These are phyloP conservation scores for Kluyveromyces dobzhanskii DNA, from an alignment of 805 yeast species.

Conservation along the genomic window DNA sequence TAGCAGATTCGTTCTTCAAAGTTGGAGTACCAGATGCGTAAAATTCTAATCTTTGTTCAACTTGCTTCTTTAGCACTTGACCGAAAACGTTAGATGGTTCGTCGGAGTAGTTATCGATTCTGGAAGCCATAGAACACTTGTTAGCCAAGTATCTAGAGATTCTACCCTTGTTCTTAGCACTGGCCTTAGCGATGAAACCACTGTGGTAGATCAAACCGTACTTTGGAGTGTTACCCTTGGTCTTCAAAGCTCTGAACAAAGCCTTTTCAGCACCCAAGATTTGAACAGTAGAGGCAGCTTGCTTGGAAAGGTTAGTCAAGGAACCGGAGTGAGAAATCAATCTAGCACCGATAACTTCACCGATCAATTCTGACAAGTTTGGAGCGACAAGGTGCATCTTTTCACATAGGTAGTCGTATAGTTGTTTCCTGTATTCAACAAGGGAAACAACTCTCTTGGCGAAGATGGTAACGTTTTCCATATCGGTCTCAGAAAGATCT, in stretches of 20 bases:
- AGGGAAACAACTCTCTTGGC: constrained; percentile 90
- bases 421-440: constrained; percentile 79
- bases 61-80: constrained; percentile 85
- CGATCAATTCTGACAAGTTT: constrained; percentile 89
- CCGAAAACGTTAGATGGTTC: constrained; percentile 89
- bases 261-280: constrained; percentile 99
- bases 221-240: constrained; percentile 97
- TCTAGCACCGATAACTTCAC: constrained; percentile 98
- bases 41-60: constrained; percentile 93
- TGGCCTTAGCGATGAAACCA: constrained; percentile 87
- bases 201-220: constrained; percentile 94
- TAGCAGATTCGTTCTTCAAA: constrained; percentile 91
- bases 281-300: constrained; percentile 98
- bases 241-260: constrained; percentile 94
- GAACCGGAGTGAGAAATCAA: constrained; percentile 98
- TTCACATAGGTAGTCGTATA: constrained; percentile 80
- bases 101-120: constrained; percentile 96
- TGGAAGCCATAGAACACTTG: constrained; percentile 97
- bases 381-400: constrained; percentile 99
- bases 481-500: constrained; percentile 90
- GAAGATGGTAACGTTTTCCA: constrained; percentile 82
- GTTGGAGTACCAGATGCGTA: constrained; percentile 96
- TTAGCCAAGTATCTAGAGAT: constrained; percentile 97
- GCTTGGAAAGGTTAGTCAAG: constrained; percentile 89
- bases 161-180: constrained; percentile 97